These are phyloP conservation scores for Pulicaria dysenterica DNA, from an alignment of 129 eudicot genomes.

Conservation along the genomic window DNA sequence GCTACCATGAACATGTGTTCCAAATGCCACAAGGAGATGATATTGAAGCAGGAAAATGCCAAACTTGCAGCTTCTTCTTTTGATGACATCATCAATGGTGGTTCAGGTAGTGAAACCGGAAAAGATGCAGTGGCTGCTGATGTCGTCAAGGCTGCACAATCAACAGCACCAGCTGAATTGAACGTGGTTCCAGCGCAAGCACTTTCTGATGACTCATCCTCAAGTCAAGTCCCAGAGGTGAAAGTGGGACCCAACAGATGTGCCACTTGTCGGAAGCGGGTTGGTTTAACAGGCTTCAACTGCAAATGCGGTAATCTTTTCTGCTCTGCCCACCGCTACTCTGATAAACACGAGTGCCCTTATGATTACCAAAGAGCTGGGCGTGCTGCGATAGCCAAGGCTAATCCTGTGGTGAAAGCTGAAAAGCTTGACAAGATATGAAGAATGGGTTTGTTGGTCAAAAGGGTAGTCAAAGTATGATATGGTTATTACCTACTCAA, in stretches of 20 bases:
- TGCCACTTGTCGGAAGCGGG: constrained; percentile 61
- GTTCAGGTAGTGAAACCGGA: constrained; percentile 34
- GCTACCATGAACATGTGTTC: constrained; percentile 85
- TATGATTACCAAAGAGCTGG: constrained; percentile 71
- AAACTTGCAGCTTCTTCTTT: constrained; percentile 73
- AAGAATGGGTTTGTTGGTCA: constrained; percentile 16
- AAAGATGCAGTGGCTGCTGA: constrained; percentile 39
- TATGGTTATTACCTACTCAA: constrained; percentile 26
- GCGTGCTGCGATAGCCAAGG: constrained; percentile 66
- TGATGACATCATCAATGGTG: constrained; percentile 63
- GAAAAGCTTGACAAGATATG: constrained; percentile 75
- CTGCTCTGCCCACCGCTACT: constrained; percentile 70
- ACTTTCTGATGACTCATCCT: constrained; percentile 34
- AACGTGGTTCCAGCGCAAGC: constrained; percentile 36
- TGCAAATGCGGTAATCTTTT: constrained; percentile 70
- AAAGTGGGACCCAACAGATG: constrained; percentile 69
- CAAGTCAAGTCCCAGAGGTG: constrained; percentile 35
- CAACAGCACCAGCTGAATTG: constrained; percentile 33
- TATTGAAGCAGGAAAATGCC: constrained; percentile 64
- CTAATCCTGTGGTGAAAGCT: constrained; percentile 73
- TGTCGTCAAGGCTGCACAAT: constrained; percentile 29
- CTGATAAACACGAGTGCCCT: constrained; percentile 73
- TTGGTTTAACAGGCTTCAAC: constrained; percentile 67
- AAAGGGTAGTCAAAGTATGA: constrained; percentile 32
- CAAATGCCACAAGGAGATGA: constrained; percentile 71